Percentiles rank a stretch among this genome's conserved stretches.
phyloP scores from a whole-genome alignment of 2,329 filamentous ascomycete species.

The Colletotrichum siamense region DNA sequence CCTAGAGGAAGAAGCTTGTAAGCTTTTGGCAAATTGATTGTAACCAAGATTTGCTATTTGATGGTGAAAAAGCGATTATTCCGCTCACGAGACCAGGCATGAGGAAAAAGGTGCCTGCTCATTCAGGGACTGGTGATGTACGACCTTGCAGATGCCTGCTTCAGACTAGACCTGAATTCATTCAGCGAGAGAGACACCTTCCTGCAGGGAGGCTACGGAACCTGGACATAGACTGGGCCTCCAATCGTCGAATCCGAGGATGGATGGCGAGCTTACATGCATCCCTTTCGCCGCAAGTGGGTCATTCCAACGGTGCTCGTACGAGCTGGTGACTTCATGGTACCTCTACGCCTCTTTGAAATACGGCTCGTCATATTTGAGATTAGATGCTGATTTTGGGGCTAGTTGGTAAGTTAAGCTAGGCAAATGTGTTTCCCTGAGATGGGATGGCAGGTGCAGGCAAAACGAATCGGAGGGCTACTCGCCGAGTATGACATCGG shows the following conservation, averaged over 20 bases:
- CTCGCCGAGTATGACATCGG: neutral
- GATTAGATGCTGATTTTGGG: neutral
- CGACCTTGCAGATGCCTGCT: neutral
- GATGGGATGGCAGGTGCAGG: neutral
- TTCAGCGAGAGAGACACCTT: neutral
- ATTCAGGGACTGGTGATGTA: neutral
- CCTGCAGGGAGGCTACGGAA: neutral
- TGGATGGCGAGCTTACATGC: neutral
- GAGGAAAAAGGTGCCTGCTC: neutral
- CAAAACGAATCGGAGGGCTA: neutral
- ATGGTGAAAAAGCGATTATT: neutral
- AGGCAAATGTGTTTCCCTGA: neutral
- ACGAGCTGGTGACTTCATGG: neutral
- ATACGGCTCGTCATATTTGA: neutral
- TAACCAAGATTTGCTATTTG: neutral
- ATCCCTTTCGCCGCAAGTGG: neutral
- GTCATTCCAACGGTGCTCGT: neutral
- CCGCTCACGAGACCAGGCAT: neutral
- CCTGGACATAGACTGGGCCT: neutral
- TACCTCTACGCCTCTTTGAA: neutral
- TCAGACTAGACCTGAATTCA: neutral
- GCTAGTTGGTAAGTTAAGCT: neutral
- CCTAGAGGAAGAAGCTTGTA: neutral
- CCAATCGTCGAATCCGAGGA: neutral
- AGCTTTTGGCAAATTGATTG: neutral